Base-by-base conservation (phyloP, 164 flowering plant genomes). In the Aristolochia fimbriata region DNA sequence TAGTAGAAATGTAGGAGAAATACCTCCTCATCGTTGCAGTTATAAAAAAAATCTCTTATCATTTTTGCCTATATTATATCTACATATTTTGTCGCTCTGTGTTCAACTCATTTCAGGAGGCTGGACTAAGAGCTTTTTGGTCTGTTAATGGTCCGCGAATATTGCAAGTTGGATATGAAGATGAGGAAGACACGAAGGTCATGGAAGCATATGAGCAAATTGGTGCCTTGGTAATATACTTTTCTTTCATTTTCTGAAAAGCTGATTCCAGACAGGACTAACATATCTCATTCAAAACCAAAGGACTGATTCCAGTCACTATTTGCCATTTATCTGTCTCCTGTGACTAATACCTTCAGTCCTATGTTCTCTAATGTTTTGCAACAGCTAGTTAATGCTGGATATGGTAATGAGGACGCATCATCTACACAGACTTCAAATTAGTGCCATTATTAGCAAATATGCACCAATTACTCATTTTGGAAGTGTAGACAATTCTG, bases 111-210 rank as follows among this genome's bases (percentile, higher is more conserved):
- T 30, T 56, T 9, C 77, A 93, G 97, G 97, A 88, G 57, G 92
- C 91, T 13, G 97, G 97, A 27, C 77, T 80, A 64, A 82, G 97
- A 69, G 88, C 97, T 50, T 71, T 93, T 17, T 93, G 99, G 99
- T 86, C 95, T 41, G 75, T 88, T 49, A 85, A 90, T 70, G 97
- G 99, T 55, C 88, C 97, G 13, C 75, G 88, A 30, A 86, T 93
- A 71, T 66, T 93, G 25, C 87, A 93, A 75, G 68, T 90, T 16
- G 99, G 97, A 2, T 93, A 93, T 56, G 99, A 82, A 74, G 86
- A 86, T 62, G 99, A 93, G 64, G 84, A 80, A 64, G 81, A 90
- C 65, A 85, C 91, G 12, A 83, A 88, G 78, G 99, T 86, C 72
- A 90, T 90, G 97, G 89, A 76, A 74, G 96, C 97, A 47, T 93